A percentile compares a stretch with the other conserved stretches of the same genome.
Conservation (phyloP, 371 early-diverging fungal genomes). For the Circinella umbellata region DNA sequence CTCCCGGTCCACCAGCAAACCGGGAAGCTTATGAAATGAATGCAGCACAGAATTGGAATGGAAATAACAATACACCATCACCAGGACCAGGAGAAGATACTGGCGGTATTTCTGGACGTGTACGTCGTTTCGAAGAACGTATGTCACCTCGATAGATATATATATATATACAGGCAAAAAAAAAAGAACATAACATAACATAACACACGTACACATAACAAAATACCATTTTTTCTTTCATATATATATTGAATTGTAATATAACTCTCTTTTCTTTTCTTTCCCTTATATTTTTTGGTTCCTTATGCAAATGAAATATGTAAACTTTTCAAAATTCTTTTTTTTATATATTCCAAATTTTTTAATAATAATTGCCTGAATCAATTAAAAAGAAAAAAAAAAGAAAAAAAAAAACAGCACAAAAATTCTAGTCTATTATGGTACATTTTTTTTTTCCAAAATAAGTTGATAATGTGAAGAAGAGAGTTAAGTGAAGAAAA, state of each 20-base stretch:
- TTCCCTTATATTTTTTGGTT: not conserved
- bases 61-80: conserved; percentile 10
- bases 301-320: not conserved
- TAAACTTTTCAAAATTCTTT: no score
- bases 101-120: conserved; percentile 16
- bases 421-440: not conserved
- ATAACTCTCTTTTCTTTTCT: not conserved
- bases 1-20: conserved; percentile 6
- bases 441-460: not conserved
- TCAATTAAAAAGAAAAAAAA: not conserved
- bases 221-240: not conserved
- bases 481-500: no score
- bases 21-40: conserved; percentile 34
- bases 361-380: no score
- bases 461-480: no score
- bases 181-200: not conserved
- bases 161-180: not conserved
- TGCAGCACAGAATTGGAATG: not conserved
- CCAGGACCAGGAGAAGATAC: conserved; percentile 4
- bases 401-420: not conserved
- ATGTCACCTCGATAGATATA: conserved; percentile 1
- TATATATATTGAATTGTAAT: not conserved
- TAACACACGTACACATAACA: not conserved
- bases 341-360: no score
- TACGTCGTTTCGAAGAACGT: conserved; percentile 12